Conservation (phyloP, 345 rosid species). For the Salix caprea region DNA sequence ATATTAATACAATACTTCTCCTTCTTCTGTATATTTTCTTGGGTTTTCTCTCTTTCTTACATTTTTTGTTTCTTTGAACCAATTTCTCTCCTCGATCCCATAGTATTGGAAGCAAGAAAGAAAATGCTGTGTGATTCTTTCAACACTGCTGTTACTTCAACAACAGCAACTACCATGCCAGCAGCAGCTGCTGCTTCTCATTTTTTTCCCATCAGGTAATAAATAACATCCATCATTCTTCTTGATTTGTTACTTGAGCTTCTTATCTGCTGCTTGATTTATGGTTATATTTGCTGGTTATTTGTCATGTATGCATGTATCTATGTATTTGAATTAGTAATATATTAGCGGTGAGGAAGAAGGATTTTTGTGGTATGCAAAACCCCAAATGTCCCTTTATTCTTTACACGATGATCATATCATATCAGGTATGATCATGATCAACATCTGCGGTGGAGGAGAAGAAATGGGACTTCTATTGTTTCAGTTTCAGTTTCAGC, state of each 20-base stretch:
- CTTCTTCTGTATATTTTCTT: background rate
- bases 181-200: background rate
- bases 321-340: background rate
- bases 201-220: background rate
- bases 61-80: background rate
- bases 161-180: background rate
- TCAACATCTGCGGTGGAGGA: conserved; percentile 31
- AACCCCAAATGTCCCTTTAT: conserved; percentile 44
- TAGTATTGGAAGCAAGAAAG: background rate
- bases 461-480: conserved; percentile 32
- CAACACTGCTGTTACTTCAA: background rate
- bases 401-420: conserved; percentile 49
- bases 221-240: background rate
- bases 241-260: background rate
- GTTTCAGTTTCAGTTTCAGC: conserved; percentile 41
- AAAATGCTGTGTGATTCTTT: background rate
- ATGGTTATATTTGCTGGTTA: background rate
- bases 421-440: conserved; percentile 76
- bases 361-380: conserved; percentile 13
- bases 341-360: background rate
- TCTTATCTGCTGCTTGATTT: background rate
- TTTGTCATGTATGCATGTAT: background rate
- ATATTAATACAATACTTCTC: background rate
- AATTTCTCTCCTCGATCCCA: background rate
- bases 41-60: background rate